Percentiles rank a stretch among this genome's conserved stretches.
Conservation (phyloP, 345 rosid species). For the Populus euphratica region DNA sequence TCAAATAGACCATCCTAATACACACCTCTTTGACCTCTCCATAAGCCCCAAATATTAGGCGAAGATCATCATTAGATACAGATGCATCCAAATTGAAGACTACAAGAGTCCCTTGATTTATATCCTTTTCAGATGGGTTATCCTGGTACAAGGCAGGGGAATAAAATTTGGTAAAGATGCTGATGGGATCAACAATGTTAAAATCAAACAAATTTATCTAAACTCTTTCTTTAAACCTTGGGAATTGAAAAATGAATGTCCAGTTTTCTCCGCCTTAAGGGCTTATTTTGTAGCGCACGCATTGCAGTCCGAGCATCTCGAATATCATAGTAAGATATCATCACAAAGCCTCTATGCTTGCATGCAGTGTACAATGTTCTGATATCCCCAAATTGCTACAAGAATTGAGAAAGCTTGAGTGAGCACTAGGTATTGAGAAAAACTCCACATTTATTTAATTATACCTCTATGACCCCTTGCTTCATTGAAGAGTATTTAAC, state of each 20-base stretch:
- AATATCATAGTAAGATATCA: conserved; percentile 93
- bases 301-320: conserved; percentile 90
- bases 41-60: conserved; percentile 67
- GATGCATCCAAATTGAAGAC: conserved; percentile 87
- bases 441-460: background rate
- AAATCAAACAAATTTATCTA: background rate
- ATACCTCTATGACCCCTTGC: background rate
- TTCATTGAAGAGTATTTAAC: background rate
- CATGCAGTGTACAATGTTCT: conserved; percentile 89
- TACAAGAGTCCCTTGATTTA: conserved; percentile 93
- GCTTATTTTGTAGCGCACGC: conserved; percentile 85
- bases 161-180: conserved; percentile 9
- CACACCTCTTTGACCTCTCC: conserved; percentile 96
- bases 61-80: conserved; percentile 82
- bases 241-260: conserved; percentile 98
- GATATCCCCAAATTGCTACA: conserved; percentile 90
- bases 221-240: conserved; percentile 49
- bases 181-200: conserved; percentile 4
- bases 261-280: conserved; percentile 80
- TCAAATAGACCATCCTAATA: conserved; percentile 1
- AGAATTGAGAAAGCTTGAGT: conserved; percentile 13
- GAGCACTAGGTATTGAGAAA: background rate
- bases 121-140: conserved; percentile 91
- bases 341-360: conserved; percentile 94
- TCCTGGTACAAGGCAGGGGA: conserved; percentile 44